Percentiles rank a stretch among this genome's conserved stretches.
These are phyloP conservation scores for Pascua sp. DNA, from an alignment of 1,284 basidiomycete genomes.

Conservation along the genomic window DNA sequence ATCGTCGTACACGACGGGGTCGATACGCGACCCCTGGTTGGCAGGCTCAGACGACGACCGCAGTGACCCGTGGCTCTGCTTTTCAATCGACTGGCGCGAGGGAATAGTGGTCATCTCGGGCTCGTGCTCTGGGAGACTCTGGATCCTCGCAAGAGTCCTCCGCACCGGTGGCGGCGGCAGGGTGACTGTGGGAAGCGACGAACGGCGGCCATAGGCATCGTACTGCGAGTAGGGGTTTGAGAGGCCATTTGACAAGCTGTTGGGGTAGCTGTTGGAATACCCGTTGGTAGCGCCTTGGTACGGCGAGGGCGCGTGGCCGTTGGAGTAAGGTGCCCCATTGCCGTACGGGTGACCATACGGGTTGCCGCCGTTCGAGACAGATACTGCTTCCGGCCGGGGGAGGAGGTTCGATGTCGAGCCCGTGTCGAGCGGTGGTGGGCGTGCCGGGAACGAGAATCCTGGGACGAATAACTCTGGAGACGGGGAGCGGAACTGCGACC, in stretches of 20 bases:
- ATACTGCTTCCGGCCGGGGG: conserved; percentile 1
- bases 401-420: conserved; percentile 13
- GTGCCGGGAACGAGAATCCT: conserved; percentile 30
- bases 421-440: conserved; percentile 9
- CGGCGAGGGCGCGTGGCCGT: too few species aligned
- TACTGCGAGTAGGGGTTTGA: too few species aligned
- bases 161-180: conserved; percentile 3
- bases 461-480: conserved; percentile 26
- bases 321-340: too few species aligned
- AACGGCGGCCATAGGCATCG: neutral
- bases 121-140: conserved; percentile 41
- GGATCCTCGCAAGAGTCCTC: conserved; percentile 36
- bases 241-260: too few species aligned
- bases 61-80: too few species aligned
- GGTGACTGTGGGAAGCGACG: conserved; percentile 25
- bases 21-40: neutral
- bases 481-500: conserved; percentile 2
- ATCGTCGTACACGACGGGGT: conserved; percentile 9
- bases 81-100: too few species aligned
- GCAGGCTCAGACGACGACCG: neutral
- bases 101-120: conserved; percentile 11
- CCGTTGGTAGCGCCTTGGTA: too few species aligned
- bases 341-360: neutral
- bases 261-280: too few species aligned
- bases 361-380: neutral